Base-by-base conservation (phyloP, 495 filamentous ascomycete species). In the Trichoderma asperelloides region DNA sequence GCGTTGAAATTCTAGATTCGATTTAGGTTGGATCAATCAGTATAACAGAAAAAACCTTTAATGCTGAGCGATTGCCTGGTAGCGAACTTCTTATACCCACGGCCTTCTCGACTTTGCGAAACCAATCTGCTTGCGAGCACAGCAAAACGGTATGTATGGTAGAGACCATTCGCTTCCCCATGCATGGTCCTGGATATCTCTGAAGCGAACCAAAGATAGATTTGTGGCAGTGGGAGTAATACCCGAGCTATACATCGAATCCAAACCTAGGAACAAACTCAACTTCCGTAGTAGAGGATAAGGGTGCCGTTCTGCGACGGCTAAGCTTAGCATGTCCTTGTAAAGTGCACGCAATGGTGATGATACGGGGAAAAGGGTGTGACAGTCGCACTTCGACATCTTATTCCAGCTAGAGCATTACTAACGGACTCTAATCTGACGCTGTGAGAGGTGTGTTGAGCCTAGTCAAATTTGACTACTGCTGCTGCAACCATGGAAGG, bases 391-490 rank as follows among this genome's bases (percentile, higher is more conserved):
- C 16, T 16, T n/a, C 7, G 47, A 51, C 5, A 51, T 51, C 47
- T 18, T 25, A 60, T 1, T 27, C 27, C 23, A 60, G 7, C n/a
- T 11, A 33, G 23, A 60, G 55, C 55, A 30, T 6, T 30, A 12
- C 12, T 30, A 60, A 13, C 55, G 55, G 55, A 60, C 55, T 60
- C 55, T 60, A 60, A 60, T 28, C 55, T 30, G 25, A 15, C 16
- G 55, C n/a, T 60, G 55, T 60, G 55, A 60, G 55, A 60, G 55
- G 55, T 60, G 55, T 60, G 55, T 9, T 28, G 25, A 60, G 55
- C 55, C 25, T 60, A 60, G 55, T 60, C 55, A 25, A 13, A 28
- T 60, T 60, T 60, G 55, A 60, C 25, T 60, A 27, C 55, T 60
- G 55, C 25, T 60, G 55, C 11, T 30, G 25, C 27, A 15, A 60